Evolutionary conservation across 1,284 basidiomycete genomes (phyloP).

Genomic region (Heterobasidion occidentale): DNA sequence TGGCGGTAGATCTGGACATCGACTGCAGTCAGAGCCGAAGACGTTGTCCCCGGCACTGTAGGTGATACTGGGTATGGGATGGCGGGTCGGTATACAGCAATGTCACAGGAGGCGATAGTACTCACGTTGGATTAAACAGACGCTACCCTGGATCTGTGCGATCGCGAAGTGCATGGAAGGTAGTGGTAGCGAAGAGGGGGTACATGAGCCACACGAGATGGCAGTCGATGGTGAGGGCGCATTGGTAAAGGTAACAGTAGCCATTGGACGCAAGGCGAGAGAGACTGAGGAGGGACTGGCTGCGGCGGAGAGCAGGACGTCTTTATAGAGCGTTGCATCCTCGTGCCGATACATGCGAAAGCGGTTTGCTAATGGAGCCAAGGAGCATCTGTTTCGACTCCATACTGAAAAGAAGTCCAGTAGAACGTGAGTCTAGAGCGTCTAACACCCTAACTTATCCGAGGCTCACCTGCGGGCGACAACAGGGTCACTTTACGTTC

Average conservation of each 20-base stretch:
- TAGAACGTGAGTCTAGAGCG: too few relatives aligned
- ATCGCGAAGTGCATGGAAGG: slow-evolving; percentile 22
- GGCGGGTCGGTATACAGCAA: background rate
- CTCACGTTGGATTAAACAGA: slow-evolving; percentile 31
- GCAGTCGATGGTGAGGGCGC: background rate
- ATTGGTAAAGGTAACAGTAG: background rate
- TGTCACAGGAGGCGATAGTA: background rate
- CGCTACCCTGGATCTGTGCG: slow-evolving; percentile 23
- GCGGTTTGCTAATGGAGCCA: too few relatives aligned
- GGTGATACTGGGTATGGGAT: slow-evolving; percentile 12
- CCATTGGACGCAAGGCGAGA: background rate
- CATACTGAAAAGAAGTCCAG: too few relatives aligned
- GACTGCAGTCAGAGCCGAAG: slow-evolving; percentile 24
- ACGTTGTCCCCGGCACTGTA: slow-evolving; percentile 11
- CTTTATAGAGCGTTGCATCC: too few relatives aligned
- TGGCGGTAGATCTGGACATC: slow-evolving; percentile 29
- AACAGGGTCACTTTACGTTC: too few relatives aligned
- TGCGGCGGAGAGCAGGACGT: too few relatives aligned
- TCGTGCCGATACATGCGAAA: too few relatives aligned
- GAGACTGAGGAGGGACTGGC: too few relatives aligned
- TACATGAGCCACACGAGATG: background rate
- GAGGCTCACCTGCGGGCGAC: too few relatives aligned
- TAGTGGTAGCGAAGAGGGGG: background rate
- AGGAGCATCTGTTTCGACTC: too few relatives aligned
- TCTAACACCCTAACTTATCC: too few relatives aligned